phyloP scores from a whole-genome alignment of 2,329 filamentous ascomycete genomes.

The Clonostachys sp. region DNA sequence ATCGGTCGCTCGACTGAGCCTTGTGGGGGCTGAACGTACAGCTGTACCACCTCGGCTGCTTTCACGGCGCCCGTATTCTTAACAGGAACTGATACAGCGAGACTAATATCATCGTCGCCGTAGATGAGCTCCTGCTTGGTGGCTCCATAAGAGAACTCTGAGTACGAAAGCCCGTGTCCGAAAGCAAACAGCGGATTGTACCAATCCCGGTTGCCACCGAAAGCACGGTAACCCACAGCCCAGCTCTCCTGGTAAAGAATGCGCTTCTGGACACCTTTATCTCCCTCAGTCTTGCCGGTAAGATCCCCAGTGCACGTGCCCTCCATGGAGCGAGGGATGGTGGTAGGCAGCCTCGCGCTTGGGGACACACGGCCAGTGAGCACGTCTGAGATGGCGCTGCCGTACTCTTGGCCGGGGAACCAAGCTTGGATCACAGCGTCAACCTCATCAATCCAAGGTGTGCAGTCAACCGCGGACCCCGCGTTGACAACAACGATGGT shows the following conservation, averaged over 20 bases:
- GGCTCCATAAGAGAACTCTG: constrained; percentile 39
- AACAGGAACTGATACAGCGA: constrained; percentile 30
- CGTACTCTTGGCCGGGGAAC: constrained; percentile 65
- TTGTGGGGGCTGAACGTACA: constrained; percentile 31
- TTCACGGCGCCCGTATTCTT: constrained; percentile 49
- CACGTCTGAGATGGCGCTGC: constrained; percentile 62
- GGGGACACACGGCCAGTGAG: constrained; percentile 59
- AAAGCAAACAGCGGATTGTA: constrained; percentile 58
- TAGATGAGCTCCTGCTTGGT: not conserved
- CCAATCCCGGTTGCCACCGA: constrained; percentile 17
- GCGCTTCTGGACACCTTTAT: constrained; percentile 12
- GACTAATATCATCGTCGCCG: constrained; percentile 15
- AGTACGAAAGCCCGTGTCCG: constrained; percentile 64
- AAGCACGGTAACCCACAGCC: constrained; percentile 57
- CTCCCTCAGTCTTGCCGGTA: not conserved
- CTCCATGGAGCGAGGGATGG: constrained; percentile 52
- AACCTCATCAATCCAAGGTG: constrained; percentile 49
- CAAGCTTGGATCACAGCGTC: constrained; percentile 58
- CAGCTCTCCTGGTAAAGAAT: constrained; percentile 62
- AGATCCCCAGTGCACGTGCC: constrained; percentile 45
- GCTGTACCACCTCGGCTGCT: constrained; percentile 49
- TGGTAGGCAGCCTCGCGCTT: constrained; percentile 57
- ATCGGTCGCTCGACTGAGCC: constrained; percentile 7
- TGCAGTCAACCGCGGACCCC: constrained; percentile 47
- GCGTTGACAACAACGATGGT: constrained; percentile 59